Evolutionary conservation across 306 rosid genomes (phyloP).

Genomic region (Malus domestica): ASM211411v1 NC_041789.1:29802001-29802500

Average conservation of each 20-base stretch:
- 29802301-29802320: no score
- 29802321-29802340: no score
- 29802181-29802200: conserved; percentile 24
- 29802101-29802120: background rate
- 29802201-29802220: background rate
- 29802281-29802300: no score
- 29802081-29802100: no score
- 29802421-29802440: no score
- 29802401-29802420: no score
- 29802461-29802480: background rate
- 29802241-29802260: no score
- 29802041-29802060: background rate
- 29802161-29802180: conserved; percentile 74
- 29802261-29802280: no score
- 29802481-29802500: no score
- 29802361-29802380: background rate
- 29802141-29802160: conserved; percentile 57
- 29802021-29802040: background rate
- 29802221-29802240: background rate
- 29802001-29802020: conserved; percentile 12
- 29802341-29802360: no score
- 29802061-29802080: background rate
- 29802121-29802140: conserved; percentile 72
- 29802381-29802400: no score
- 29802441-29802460: no score